Evolutionary conservation across 306 rosid genomes (phyloP), one percentile per base, ranked within the genome.

Genomic region (apple (Malus domestica)): DNA sequence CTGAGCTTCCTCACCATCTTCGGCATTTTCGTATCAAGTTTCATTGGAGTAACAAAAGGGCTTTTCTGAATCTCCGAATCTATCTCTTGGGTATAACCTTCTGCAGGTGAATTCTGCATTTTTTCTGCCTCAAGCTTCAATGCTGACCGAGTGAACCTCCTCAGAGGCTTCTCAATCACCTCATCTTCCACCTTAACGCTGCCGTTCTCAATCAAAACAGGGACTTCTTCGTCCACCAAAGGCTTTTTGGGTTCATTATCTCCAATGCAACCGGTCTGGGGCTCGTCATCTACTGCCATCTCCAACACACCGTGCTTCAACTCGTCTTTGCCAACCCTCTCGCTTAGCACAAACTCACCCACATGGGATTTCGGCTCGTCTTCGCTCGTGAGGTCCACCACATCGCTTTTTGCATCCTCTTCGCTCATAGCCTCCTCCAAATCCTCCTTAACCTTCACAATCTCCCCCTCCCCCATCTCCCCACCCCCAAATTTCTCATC

Each of bases 391-490:
- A 83, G 75, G 70, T 94, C 95, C 68, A 87, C 96, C 75, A 87
- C 97, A 7, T 90, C 97, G 45, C 97, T 88, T 52, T 86, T 83
- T 2, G 90, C 97, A 76, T 91, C 92, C 80, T 89, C 97, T 74
- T 91, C 94, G 72, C 91, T 86, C 80, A 83, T 64, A 6, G 14
- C 23, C 68, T 67, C 76, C 40, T 25, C 84, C 76, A 67, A 35
- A 30, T 42, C 77, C 27, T 72, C 83, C 71, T 25, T 55, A 16
- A 29, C 61, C 77, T 46, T 67, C 35, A 23, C 77, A 52, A 72
- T 79, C 60, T 71, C 76, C 2, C 61, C 80, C 78, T 80, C 70
- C 16, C 27, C 75, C 10, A 42, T 42, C 70, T 45, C 57, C 22
- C 13, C 25, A 52, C 75, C 3, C 60, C 33, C 2, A 10, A 71